A percentile compares a stretch with the other conserved stretches of the same genome.
phyloP scores from a whole-genome alignment of 139 green algal genomes.

The Chlorella sorokiniana region DNA sequence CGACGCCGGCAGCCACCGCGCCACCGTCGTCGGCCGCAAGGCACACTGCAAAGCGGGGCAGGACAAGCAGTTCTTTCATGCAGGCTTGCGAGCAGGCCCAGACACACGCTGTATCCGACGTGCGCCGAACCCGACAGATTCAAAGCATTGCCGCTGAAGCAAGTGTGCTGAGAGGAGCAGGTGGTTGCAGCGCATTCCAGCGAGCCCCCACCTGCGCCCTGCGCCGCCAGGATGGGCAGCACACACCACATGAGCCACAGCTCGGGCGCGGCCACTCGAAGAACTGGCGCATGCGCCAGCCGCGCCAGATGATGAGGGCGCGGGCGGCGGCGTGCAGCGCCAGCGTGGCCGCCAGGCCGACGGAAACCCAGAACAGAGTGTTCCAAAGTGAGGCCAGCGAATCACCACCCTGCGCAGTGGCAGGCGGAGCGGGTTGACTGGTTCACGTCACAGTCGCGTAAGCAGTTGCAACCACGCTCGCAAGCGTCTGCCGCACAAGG shows the following conservation, averaged over 20 bases:
- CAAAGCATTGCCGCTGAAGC: background rate
- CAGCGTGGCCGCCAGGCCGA: slow-evolving; percentile 1
- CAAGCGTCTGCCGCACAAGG: too few species aligned
- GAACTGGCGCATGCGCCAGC: slow-evolving; percentile 12
- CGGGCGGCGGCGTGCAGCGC: slow-evolving; percentile 11
- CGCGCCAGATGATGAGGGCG: slow-evolving; percentile 21
- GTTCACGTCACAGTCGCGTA: too few species aligned
- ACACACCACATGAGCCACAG: slow-evolving; percentile 25
- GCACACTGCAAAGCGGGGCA: background rate
- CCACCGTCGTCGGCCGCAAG: background rate
- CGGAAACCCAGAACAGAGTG: slow-evolving; percentile 12
- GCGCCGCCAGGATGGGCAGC: slow-evolving; percentile 19
- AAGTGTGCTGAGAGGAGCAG: background rate
- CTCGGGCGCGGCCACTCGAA: slow-evolving; percentile 29
- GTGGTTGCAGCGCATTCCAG: background rate
- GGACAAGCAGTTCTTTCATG: background rate
- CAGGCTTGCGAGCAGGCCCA: background rate
- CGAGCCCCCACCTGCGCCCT: background rate
- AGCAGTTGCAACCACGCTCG: too few species aligned
- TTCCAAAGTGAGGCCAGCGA: slow-evolving; percentile 4
- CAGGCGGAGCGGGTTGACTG: too few species aligned
- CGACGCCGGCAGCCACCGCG: background rate
- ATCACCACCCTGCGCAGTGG: background rate
- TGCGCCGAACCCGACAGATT: background rate
- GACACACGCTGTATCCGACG: background rate